Conservation (phyloP, 148 eudicot genomes). For the Rhododendron ovatum region DNA sequence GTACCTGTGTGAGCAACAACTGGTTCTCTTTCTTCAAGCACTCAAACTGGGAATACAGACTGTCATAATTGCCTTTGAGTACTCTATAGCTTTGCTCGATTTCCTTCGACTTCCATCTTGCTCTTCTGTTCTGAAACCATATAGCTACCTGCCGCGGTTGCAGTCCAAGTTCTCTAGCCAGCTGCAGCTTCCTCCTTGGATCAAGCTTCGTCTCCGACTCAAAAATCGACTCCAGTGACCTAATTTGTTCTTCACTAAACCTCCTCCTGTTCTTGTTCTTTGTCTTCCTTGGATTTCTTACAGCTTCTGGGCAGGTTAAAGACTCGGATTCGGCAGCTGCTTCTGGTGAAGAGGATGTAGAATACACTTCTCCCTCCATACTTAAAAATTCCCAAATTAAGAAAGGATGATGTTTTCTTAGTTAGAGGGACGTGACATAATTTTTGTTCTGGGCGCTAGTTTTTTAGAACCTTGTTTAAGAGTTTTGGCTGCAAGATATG, state of each 20-base stretch:
- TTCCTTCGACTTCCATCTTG: slow-evolving; percentile 42
- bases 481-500: slow-evolving; percentile 27
- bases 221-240: slow-evolving; percentile 34
- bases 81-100: slow-evolving; percentile 30
- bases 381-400: neutral
- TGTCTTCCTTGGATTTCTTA: slow-evolving; percentile 15
- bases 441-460: slow-evolving; percentile 1
- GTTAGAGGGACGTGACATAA: neutral
- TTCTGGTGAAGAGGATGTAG: slow-evolving; percentile 12
- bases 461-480: slow-evolving; percentile 20
- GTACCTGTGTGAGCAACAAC: slow-evolving; percentile 31
- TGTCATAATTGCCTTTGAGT: slow-evolving; percentile 32
- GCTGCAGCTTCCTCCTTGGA: slow-evolving; percentile 28
- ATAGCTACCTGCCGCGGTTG: slow-evolving; percentile 43
- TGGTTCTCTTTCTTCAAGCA: slow-evolving; percentile 33
- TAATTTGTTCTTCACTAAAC: slow-evolving; percentile 35
- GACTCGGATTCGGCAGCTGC: slow-evolving; percentile 19
- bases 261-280: slow-evolving; percentile 24
- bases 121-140: slow-evolving; percentile 49
- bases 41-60: slow-evolving; percentile 15
- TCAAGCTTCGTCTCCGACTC: slow-evolving; percentile 31
- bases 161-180: slow-evolving; percentile 39
- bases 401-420: neutral
- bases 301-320: slow-evolving; percentile 11
- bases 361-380: slow-evolving; percentile 32